A percentile compares a stretch with the other conserved stretches of the same genome.
Evolutionary conservation across 208 protist species (phyloP).

Genomic region (Zelonia costaricensis): DNA sequence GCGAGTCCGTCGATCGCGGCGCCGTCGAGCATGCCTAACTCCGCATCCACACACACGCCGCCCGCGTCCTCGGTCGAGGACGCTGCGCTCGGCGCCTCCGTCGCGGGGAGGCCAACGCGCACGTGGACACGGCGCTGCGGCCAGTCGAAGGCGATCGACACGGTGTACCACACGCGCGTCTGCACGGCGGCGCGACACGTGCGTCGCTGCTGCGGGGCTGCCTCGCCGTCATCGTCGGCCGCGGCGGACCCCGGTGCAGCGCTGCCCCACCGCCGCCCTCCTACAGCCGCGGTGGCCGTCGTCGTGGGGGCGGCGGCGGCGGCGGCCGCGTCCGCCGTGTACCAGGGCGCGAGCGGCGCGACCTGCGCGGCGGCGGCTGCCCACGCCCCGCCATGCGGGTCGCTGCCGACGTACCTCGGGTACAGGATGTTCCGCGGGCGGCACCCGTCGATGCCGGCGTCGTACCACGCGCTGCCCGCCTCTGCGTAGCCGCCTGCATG

Average conservation of each 20-base stretch:
- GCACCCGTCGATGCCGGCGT: not conserved
- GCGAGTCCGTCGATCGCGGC: conserved; percentile 19
- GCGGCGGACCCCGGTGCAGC: not conserved
- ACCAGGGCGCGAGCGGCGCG: too few species aligned
- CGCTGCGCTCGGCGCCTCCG: too few species aligned
- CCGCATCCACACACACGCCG: not conserved
- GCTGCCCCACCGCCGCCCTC: too few species aligned
- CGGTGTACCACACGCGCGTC: conserved; percentile 15
- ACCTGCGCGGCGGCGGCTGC: too few species aligned
- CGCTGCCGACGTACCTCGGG: conserved; percentile 12
- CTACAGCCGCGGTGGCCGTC: too few species aligned
- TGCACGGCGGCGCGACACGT: conserved; percentile 1
- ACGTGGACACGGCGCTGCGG: conserved; percentile 14
- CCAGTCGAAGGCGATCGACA: conserved; percentile 14
- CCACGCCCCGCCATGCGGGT: not conserved
- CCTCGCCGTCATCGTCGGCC: not conserved
- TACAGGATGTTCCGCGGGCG: not conserved
- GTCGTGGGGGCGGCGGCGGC: too few species aligned
- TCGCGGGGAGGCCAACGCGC: too few species aligned
- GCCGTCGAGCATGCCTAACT: conserved; percentile 27
- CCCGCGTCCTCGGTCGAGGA: not conserved
- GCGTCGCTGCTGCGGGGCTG: not conserved
- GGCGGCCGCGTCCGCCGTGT: too few species aligned
- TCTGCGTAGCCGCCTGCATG: too few species aligned
- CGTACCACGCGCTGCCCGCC: too few species aligned